A percentile compares a stretch with the other conserved stretches of the same genome.
phyloP scores from a whole-genome alignment of 805 yeast species.

The Metschnikowia amazonensis region DNA sequence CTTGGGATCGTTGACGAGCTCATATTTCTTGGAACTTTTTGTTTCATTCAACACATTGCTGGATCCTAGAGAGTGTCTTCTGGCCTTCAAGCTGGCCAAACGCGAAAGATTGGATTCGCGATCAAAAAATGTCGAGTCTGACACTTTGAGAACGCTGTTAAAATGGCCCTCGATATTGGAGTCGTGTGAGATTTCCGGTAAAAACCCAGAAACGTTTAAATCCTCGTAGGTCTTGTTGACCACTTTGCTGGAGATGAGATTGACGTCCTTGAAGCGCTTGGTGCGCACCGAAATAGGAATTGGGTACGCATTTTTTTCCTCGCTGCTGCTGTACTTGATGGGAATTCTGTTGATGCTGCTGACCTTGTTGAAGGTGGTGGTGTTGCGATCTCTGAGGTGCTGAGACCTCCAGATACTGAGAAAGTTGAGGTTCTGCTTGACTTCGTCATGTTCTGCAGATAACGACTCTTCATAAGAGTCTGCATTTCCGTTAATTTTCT shows the following conservation, averaged over 20 bases:
- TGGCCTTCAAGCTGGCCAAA: constrained; percentile 2
- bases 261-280: constrained; percentile 37
- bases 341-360: neutral
- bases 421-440: constrained; percentile 25
- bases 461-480: constrained; percentile 35
- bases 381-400: constrained; percentile 16
- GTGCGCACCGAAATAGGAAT: constrained; percentile 28
- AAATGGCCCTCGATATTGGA: constrained; percentile 48
- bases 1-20: neutral
- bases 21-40: neutral
- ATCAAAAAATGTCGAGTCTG: constrained; percentile 5
- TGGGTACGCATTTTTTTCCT: constrained; percentile 13
- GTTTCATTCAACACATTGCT: constrained; percentile 1
- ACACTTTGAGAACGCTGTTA: constrained; percentile 25
- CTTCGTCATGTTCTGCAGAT: constrained; percentile 41
- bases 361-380: neutral
- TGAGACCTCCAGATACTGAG: constrained; percentile 44
- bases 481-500: constrained; percentile 18
- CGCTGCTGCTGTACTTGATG: constrained; percentile 14
- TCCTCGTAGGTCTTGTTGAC: constrained; percentile 44
- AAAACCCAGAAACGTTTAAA: constrained; percentile 36
- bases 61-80: constrained; percentile 4
- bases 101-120: constrained; percentile 2
- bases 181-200: constrained; percentile 47
- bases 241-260: constrained; percentile 39